Evolutionary conservation across 1,284 basidiomycete species (phyloP).

Genomic region (Entoloma clypeatum): DNA sequence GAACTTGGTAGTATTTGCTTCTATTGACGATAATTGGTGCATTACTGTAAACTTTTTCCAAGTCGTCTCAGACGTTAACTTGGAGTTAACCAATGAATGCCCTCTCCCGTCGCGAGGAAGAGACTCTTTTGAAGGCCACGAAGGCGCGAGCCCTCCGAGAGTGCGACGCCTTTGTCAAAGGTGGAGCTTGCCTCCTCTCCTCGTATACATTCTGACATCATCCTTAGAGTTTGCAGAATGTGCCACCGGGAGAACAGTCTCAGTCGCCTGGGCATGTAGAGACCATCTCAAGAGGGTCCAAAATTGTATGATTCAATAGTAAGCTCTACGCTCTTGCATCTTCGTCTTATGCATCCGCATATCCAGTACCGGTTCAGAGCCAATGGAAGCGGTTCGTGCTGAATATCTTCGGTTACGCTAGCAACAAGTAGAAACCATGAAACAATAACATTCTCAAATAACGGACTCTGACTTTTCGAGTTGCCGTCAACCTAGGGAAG

Average conservation of each 20-base stretch:
- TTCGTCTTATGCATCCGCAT: constrained; percentile 7
- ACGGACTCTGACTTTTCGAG: constrained; percentile 21
- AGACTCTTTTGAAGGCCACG: constrained; percentile 77
- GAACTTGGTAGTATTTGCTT: no score
- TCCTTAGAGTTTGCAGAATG: constrained; percentile 78
- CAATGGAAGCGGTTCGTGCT: constrained; percentile 65
- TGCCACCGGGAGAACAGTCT: constrained; percentile 75
- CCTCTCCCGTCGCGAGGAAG: constrained; percentile 85
- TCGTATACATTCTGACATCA: background rate
- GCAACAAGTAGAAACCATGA: constrained; percentile 34
- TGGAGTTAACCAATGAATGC: constrained; percentile 67
- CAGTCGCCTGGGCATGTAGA: constrained; percentile 81
- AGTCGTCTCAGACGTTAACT: no score
- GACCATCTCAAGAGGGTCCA: constrained; percentile 69
- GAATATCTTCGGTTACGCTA: constrained; percentile 72
- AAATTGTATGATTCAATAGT: constrained; percentile 72
- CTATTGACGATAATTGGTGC: no score
- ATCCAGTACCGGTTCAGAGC: constrained; percentile 63
- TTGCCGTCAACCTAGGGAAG: no score
- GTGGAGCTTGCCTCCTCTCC: constrained; percentile 33
- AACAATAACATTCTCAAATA: constrained; percentile 20
- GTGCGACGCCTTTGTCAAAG: constrained; percentile 76
- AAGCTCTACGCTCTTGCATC: constrained; percentile 45
- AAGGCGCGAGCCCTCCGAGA: constrained; percentile 76
- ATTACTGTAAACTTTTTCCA: no score